Percentiles rank a stretch among this genome's conserved stretches.
Evolutionary conservation across 75 land plant genomes (phyloP).

Genomic region (Selaginella tamariscina): DNA sequence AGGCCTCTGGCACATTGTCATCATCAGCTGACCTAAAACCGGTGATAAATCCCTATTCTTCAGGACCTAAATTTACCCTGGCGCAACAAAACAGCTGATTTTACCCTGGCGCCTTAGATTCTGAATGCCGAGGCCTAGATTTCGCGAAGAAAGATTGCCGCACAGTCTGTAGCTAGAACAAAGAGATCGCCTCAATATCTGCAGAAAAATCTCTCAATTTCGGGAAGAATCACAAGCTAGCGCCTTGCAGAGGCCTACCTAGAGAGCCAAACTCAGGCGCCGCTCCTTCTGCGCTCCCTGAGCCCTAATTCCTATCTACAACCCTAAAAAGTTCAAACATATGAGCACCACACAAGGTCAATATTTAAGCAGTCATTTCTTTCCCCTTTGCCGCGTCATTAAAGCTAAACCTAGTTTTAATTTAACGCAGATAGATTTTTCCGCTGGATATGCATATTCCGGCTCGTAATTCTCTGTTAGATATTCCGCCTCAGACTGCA

Average conservation of each 20-base stretch:
- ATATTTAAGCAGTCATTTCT: neutral
- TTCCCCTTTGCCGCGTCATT: neutral
- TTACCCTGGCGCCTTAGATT: no score
- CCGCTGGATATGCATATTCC: neutral
- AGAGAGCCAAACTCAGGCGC: no score
- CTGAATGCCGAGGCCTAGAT: no score
- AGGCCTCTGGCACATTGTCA: slow-evolving; percentile 3
- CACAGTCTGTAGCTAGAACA: no score
- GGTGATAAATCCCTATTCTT: neutral
- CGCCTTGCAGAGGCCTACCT: no score
- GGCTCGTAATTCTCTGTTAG: neutral
- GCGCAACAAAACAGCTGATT: neutral
- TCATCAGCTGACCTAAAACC: neutral
- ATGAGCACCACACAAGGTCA: neutral
- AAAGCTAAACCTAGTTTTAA: neutral
- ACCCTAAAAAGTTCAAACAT: neutral
- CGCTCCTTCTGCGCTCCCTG: no score
- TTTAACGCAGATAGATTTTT: neutral
- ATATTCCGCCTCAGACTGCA: no score
- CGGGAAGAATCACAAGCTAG: no score
- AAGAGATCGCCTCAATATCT: no score
- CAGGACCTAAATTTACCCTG: neutral
- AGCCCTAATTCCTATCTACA: neutral
- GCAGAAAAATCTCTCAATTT: no score
- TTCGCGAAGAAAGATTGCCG: no score